These are phyloP conservation scores for Lachancea mirantina DNA, from an alignment of 805 yeast genomes.

Conservation along the genomic window DNA sequence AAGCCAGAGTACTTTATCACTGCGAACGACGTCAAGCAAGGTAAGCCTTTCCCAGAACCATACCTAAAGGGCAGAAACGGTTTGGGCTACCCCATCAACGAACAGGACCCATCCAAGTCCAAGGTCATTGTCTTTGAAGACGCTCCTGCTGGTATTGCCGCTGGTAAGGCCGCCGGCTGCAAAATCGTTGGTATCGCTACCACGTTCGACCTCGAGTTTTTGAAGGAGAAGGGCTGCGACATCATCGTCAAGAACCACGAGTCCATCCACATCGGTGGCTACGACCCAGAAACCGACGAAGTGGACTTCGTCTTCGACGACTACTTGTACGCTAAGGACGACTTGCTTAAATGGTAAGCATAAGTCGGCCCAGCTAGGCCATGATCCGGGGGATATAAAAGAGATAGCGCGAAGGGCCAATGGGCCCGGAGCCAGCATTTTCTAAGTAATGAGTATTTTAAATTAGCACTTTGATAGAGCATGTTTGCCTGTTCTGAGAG, in stretches of 20 bases:
- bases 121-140: constrained; percentile 72
- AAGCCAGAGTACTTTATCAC: constrained; percentile 74
- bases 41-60: constrained; percentile 86
- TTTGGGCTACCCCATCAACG: constrained; percentile 33
- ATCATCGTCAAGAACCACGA: constrained; percentile 71
- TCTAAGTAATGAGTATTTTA: too few relatives aligned
- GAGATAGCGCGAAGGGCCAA: too few relatives aligned
- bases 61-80: constrained; percentile 50
- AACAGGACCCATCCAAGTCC: constrained; percentile 32
- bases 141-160: constrained; percentile 81
- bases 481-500: too few relatives aligned
- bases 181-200: constrained; percentile 77
- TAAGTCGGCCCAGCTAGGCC: too few relatives aligned
- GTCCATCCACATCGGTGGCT: constrained; percentile 51
- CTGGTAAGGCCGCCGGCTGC: constrained; percentile 82
- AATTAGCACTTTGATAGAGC: too few relatives aligned
- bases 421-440: too few relatives aligned
- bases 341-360: constrained; percentile 29
- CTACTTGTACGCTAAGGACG: constrained; percentile 34
- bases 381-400: too few relatives aligned
- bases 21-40: constrained; percentile 69
- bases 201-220: constrained; percentile 62
- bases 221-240: constrained; percentile 71
- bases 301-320: constrained; percentile 34
- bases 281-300: constrained; percentile 37